phyloP scores from a whole-genome alignment of 345 rosid species.

The Salix dunnii region DNA sequence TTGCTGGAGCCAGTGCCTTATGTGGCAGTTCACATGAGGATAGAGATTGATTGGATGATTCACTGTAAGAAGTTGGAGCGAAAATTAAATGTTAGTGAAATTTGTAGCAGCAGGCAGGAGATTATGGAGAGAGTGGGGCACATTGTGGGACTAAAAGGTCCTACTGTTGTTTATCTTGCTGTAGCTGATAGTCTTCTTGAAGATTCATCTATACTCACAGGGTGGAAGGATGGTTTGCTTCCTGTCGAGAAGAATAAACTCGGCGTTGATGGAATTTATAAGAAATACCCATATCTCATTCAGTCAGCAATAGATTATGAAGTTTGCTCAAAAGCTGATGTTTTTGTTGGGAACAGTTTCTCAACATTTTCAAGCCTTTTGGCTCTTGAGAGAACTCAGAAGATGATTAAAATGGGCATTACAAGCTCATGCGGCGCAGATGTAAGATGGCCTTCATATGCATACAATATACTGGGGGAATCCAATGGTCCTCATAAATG shows the following conservation, averaged over 20 bases:
- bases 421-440: constrained; percentile 45
- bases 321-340: constrained; percentile 79
- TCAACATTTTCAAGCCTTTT: constrained; percentile 95
- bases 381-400: constrained; percentile 86
- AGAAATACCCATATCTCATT: constrained; percentile 76
- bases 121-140: constrained; percentile 72
- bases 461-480: constrained; percentile 70
- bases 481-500: constrained; percentile 64
- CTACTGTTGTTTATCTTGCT: constrained; percentile 73
- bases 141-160: constrained; percentile 42
- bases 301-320: constrained; percentile 96
- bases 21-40: constrained; percentile 92
- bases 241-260: constrained; percentile 85
- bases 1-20: constrained; percentile 29
- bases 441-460: constrained; percentile 78
- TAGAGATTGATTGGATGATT: constrained; percentile 98
- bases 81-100: constrained; percentile 51
- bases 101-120: constrained; percentile 88
- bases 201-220: constrained; percentile 61
- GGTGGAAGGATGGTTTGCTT: constrained; percentile 73
- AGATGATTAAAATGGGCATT: constrained; percentile 56
- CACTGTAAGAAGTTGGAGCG: constrained; percentile 91
- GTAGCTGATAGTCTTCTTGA: constrained; percentile 80
- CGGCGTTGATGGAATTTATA: constrained; percentile 64
- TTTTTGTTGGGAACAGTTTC: constrained; percentile 90